Evolutionary conservation across 1,284 basidiomycete genomes (phyloP).

Genomic region (Coniferiporia weirii): DNA sequence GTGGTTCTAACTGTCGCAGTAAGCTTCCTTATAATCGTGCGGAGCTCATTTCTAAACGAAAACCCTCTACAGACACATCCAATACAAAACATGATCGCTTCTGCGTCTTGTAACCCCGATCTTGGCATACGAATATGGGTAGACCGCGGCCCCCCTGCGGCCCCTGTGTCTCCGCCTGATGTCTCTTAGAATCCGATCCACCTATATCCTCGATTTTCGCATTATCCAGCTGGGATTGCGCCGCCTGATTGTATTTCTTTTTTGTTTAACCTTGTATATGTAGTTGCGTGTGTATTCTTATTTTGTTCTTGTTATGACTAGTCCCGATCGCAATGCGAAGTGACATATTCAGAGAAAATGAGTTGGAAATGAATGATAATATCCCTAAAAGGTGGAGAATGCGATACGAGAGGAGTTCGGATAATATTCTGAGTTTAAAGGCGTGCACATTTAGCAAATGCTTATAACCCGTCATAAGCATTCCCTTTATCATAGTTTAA

Average conservation of each 20-base stretch:
- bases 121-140: conserved; percentile 75
- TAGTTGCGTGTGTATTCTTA: not conserved
- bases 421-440: too few relatives aligned
- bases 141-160: conserved; percentile 34
- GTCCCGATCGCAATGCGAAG: too few relatives aligned
- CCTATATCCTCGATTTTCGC: not conserved
- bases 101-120: conserved; percentile 78
- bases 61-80: conserved; percentile 61
- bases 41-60: not conserved
- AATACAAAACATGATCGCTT: conserved; percentile 77
- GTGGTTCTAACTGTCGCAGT: conserved; percentile 75
- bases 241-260: not conserved
- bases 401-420: too few relatives aligned
- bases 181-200: not conserved
- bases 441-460: too few relatives aligned
- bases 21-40: conserved; percentile 20
- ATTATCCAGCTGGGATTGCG: too few relatives aligned
- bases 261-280: not conserved
- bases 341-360: not conserved
- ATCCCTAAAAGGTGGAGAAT: too few relatives aligned
- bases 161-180: not conserved
- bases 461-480: too few relatives aligned
- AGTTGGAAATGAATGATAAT: not conserved
- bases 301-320: not conserved
- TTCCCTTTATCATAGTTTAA: too few relatives aligned